Conservation (phyloP, 78 protist species). For the Ministeria vibrans region DNA sequence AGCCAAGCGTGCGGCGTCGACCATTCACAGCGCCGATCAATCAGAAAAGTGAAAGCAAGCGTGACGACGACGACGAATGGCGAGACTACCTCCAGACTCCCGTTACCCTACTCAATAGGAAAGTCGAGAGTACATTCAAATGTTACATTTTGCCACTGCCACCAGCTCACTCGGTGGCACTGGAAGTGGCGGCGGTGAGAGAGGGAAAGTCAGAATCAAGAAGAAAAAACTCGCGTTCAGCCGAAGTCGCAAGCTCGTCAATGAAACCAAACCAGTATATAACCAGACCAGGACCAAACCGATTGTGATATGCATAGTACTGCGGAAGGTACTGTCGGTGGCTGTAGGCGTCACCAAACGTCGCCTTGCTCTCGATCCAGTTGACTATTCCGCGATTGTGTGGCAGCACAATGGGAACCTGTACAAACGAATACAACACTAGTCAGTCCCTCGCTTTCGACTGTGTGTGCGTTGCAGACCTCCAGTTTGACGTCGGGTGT, state of each 20-base stretch:
- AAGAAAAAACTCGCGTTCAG: too few species aligned
- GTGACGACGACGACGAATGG: too few species aligned
- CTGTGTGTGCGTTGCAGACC: not conserved
- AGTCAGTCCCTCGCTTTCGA: not conserved
- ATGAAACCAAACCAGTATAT: slow-evolving; percentile 29
- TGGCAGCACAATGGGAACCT: not conserved
- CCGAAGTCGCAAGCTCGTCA: slow-evolving; percentile 21
- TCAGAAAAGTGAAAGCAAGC: too few species aligned
- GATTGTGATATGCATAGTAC: not conserved
- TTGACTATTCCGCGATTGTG: not conserved
- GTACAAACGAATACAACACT: not conserved
- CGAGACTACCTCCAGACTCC: too few species aligned
- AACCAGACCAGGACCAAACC: slow-evolving; percentile 30
- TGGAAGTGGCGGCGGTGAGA: too few species aligned
- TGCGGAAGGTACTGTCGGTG: slow-evolving; percentile 5
- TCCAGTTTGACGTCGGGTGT: slow-evolving; percentile 21
- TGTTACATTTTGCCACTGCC: too few species aligned
- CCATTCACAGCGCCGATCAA: too few species aligned
- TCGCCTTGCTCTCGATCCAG: slow-evolving; percentile 35
- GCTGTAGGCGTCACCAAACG: slow-evolving; percentile 11
- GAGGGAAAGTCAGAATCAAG: too few species aligned
- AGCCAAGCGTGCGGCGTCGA: too few species aligned
- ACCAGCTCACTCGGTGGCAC: too few species aligned
- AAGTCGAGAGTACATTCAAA: too few species aligned
- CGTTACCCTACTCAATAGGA: too few species aligned